Percentiles rank a stretch among this genome's conserved stretches.
These are phyloP conservation scores for Vachellia collinsii DNA, from an alignment of 306 rosid genomes.

Conservation along the genomic window DNA sequence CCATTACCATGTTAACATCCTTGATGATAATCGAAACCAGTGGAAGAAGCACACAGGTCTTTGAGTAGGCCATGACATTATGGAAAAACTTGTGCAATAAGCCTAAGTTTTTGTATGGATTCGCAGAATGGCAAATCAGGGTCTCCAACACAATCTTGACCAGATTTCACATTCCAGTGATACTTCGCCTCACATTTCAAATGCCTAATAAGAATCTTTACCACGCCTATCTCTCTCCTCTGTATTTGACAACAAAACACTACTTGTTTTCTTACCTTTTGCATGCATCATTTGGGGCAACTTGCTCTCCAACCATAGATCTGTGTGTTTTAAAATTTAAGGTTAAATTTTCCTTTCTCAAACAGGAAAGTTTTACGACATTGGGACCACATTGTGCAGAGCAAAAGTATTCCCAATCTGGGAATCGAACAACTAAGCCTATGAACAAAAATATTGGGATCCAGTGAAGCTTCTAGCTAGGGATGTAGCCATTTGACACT, in stretches of 20 bases:
- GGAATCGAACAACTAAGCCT: conserved; percentile 42
- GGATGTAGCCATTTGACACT: conserved; percentile 35
- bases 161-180: conserved; percentile 43
- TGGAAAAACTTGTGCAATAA: neutral
- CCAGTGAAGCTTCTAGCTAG: conserved; percentile 49
- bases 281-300: conserved; percentile 52
- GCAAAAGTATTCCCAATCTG: conserved; percentile 36
- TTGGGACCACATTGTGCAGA: conserved; percentile 42
- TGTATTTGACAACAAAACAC: conserved; percentile 21
- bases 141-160: conserved; percentile 23
- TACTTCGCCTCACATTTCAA: conserved; percentile 27
- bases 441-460: conserved; percentile 19
- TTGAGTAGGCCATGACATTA: conserved; percentile 6
- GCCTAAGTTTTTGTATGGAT: conserved; percentile 26
- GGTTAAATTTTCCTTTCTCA: conserved; percentile 50
- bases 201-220: conserved; percentile 26
- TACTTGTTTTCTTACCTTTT: conserved; percentile 44
- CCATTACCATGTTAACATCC: conserved; percentile 19
- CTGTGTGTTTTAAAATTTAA: conserved; percentile 37
- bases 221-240: conserved; percentile 24
- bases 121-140: conserved; percentile 38
- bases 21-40: conserved; percentile 5
- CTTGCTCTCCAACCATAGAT: conserved; percentile 35
- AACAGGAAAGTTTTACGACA: conserved; percentile 42
- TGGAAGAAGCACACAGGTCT: conserved; percentile 19